phyloP scores from a whole-genome alignment of 2,329 filamentous ascomycete species.

The Ilyonectria mors-panacis region DNA sequence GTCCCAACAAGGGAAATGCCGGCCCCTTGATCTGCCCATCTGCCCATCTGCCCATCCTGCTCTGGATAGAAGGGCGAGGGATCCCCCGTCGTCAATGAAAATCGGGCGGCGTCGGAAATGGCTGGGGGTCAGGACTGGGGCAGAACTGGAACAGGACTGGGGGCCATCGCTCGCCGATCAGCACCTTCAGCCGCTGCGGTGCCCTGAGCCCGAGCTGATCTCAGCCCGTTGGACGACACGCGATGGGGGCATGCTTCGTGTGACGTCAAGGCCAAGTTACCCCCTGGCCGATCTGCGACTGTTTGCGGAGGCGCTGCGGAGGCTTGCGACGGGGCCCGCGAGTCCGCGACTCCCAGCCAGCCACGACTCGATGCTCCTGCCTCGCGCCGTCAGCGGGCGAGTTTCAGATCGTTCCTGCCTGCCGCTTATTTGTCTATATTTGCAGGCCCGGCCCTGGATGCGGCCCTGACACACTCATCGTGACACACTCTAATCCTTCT shows the following conservation, averaged over 20 bases:
- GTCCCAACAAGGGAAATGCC: neutral
- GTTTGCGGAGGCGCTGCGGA: slow-evolving; percentile 12
- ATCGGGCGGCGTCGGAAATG: neutral
- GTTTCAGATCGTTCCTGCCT: slow-evolving; percentile 20
- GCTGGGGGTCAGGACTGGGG: neutral
- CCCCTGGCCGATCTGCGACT: slow-evolving; percentile 15
- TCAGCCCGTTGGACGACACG: slow-evolving; percentile 22
- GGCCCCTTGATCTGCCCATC: neutral
- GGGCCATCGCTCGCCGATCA: neutral
- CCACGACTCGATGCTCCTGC: slow-evolving; percentile 23
- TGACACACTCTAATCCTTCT: slow-evolving; percentile 12
- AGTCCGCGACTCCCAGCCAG: slow-evolving; percentile 25
- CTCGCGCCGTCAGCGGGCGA: slow-evolving; percentile 27
- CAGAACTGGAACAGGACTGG: no score
- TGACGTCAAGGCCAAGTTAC: slow-evolving; percentile 28
- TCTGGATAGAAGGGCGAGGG: no score
- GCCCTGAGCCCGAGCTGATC: neutral
- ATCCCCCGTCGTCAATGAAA: neutral
- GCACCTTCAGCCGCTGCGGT: neutral
- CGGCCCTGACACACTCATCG: slow-evolving; percentile 18
- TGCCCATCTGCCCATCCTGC: no score
- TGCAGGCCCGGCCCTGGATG: slow-evolving; percentile 23
- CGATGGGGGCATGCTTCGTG: slow-evolving; percentile 19
- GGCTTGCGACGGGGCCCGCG: slow-evolving; percentile 16
- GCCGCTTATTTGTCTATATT: slow-evolving; percentile 23